Base-by-base conservation (phyloP, 495 filamentous ascomycete genomes). In the Evernia prunastri region DNA sequence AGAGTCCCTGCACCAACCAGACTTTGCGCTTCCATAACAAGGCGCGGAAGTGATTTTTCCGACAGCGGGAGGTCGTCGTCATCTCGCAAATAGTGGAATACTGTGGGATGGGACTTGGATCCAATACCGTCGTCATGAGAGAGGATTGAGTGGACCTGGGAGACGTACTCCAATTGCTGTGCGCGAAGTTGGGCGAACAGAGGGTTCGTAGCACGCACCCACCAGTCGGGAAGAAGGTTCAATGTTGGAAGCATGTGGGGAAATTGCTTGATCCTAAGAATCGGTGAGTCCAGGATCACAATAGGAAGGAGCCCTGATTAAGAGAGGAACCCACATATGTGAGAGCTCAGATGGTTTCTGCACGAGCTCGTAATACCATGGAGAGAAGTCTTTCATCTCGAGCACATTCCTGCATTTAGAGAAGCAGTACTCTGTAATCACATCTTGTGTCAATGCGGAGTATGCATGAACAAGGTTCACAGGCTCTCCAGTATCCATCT, bases 1-100 rank as follows among this genome's bases (percentile, higher is more conserved):
- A 75, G 71, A 5, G 66, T 72, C 0, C 78, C 78, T 4, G 75
- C 78, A 0, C 65, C 66, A 25, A 78, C 61, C 0, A 79, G 40
- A 18, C 59, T 65, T 29, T 72, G 45, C 0, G 68, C 77, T 25
- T 79, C 77, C 9, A 74, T 69, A 3, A 66, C 56, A 2, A 80
- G 64, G 3, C 75, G 58, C 4, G 59, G 42, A 1, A 69, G 33
- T 1, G 65, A 51, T 35, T 69, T 68, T 29, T 76, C 72, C 10
- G 65, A 63, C 23, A 67, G 57, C 0, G 73, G 71, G 11, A 78
- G 67, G 20, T 72, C 63, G 13, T 23, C 9, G 59, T 61, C 39
- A 45, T 59, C 58, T 33, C 58, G 29, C 17, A 59, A 23, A 15
- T 37, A 43, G n/a, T 59, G 58, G 8, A 59, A 45, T 15, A 59